phyloP scores from a whole-genome alignment of 2,329 filamentous ascomycete species.

The Chrysoporthe austroafricana region DNA sequence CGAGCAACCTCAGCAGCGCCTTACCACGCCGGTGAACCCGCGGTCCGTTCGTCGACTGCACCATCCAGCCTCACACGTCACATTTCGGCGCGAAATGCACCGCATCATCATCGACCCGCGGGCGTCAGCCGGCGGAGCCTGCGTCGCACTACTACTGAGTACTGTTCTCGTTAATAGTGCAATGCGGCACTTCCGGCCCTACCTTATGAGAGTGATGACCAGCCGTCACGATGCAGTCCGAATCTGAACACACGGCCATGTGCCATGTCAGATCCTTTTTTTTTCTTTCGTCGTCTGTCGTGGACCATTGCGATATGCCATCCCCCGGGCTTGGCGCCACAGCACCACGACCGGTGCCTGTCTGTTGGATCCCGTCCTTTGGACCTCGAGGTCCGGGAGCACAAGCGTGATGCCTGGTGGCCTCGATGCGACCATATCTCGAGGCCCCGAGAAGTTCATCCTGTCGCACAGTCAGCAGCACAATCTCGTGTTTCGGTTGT shows the following conservation, averaged over 20 bases:
- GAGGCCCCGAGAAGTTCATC: background rate
- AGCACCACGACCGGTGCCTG: background rate
- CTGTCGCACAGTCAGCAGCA: background rate
- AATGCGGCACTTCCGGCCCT: background rate
- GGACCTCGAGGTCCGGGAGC: constrained; percentile 5
- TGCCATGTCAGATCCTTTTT: background rate
- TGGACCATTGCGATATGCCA: constrained; percentile 6
- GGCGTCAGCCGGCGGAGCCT: background rate
- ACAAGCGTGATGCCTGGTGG: background rate
- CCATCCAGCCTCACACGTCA: background rate
- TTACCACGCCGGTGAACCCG: background rate
- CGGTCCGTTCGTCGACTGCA: background rate
- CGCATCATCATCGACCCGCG: background rate
- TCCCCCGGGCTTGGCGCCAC: background rate
- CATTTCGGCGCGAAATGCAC: background rate
- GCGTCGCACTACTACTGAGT: background rate
- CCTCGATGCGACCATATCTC: background rate
- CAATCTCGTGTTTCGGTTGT: constrained; percentile 2
- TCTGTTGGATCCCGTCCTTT: background rate
- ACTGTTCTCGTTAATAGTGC: background rate
- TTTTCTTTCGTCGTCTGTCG: background rate
- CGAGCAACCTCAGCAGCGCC: background rate
- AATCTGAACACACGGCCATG: background rate
- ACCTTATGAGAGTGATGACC: background rate
- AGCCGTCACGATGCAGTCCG: background rate